Percentiles rank a stretch among this genome's conserved stretches.
Evolutionary conservation across 129 eudicot species (phyloP).

Genomic region (Artemisia argyi): DNA sequence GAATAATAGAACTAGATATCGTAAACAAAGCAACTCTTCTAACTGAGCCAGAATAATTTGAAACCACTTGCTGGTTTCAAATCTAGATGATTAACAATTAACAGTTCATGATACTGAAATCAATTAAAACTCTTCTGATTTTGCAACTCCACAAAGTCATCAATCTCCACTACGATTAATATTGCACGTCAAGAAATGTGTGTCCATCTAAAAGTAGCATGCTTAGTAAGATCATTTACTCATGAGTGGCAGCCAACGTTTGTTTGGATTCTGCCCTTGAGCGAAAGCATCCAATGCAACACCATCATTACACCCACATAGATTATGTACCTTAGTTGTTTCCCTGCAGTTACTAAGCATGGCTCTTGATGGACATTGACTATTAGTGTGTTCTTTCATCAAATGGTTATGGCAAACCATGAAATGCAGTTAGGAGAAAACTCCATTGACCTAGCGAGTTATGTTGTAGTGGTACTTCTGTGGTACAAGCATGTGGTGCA

Average conservation of each 20-base stretch:
- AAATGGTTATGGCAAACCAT: conserved; percentile 6
- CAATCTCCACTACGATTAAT: not conserved
- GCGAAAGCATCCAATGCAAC: conserved; percentile 2
- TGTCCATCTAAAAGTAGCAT: not conserved
- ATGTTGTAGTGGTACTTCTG: not conserved
- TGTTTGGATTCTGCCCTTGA: conserved; percentile 1
- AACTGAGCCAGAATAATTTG: too few relatives aligned
- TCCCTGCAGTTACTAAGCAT: not conserved
- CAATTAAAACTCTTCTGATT: not conserved
- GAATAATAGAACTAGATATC: conserved; percentile 8
- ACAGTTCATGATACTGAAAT: not conserved
- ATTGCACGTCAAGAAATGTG: not conserved
- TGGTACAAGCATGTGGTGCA: conserved; percentile 7
- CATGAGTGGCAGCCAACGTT: not conserved
- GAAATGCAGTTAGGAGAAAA: conserved; percentile 8
- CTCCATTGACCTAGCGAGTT: conserved; percentile 1
- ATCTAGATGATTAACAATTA: conserved; percentile 2
- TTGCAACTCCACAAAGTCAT: not conserved
- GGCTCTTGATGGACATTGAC: not conserved
- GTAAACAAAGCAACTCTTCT: not conserved
- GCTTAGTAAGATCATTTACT: not conserved
- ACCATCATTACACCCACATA: not conserved
- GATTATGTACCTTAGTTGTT: not conserved
- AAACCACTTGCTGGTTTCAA: not conserved
- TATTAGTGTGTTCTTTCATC: conserved; percentile 7